These are phyloP conservation scores for Bifiguratus adelaidae DNA, from an alignment of 192 early-diverging fungal genomes.

Conservation along the genomic window DNA sequence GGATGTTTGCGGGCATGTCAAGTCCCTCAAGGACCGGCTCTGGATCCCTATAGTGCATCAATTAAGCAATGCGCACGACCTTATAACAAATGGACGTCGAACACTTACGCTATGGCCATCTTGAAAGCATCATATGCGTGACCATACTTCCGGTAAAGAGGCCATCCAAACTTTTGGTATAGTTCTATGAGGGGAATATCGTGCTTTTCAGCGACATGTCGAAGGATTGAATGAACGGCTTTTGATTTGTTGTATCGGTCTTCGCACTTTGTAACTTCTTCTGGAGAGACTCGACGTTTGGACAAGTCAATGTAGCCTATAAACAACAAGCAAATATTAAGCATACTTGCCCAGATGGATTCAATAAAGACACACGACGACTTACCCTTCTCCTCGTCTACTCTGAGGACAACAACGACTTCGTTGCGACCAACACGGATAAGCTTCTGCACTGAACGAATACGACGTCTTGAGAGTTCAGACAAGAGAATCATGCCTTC, in stretches of 20 bases:
- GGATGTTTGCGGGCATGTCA: constrained; percentile 45
- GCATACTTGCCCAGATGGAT: not conserved
- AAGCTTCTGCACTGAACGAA: constrained; percentile 92
- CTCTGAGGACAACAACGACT: constrained; percentile 86
- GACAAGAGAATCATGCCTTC: constrained; percentile 95
- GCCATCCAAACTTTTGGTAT: constrained; percentile 84
- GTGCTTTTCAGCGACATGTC: constrained; percentile 81
- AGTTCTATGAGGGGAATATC: constrained; percentile 73
- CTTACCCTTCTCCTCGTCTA: constrained; percentile 92
- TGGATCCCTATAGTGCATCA: constrained; percentile 52
- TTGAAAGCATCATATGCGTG: constrained; percentile 98
- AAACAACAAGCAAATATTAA: not conserved
- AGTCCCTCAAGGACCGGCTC: constrained; percentile 80
- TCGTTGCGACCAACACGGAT: constrained; percentile 90
- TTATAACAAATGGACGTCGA: not conserved
- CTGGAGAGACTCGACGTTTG: constrained; percentile 83
- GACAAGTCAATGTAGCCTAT: constrained; percentile 96
- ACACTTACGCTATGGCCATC: constrained; percentile 66
- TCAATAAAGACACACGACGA: not conserved
- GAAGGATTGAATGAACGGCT: constrained; percentile 76
- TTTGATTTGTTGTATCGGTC: constrained; percentile 93
- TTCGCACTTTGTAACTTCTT: constrained; percentile 84
- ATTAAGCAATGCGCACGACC: not conserved
- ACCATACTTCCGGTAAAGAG: constrained; percentile 89
- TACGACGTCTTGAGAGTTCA: constrained; percentile 90